phyloP scores from a whole-genome alignment of 129 eudicot species.

The Chrysanthemum lavandulifolium region DNA sequence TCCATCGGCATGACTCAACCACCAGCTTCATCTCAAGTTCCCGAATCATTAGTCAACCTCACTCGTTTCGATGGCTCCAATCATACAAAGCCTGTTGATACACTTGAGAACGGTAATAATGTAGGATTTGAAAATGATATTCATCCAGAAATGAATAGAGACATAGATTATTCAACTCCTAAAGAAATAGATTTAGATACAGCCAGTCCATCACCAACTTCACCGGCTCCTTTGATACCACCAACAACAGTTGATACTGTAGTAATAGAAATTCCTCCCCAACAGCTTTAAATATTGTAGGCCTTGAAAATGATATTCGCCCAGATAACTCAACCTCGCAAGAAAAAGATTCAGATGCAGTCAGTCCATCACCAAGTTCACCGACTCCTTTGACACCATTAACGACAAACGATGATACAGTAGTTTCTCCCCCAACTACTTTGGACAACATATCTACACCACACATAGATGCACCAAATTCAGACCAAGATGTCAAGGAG shows the following conservation, averaged over 20 bases:
- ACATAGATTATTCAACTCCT: slow-evolving; percentile 9
- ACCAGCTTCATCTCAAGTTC: slow-evolving; percentile 20
- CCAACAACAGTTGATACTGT: background rate
- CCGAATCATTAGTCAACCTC: slow-evolving; percentile 14
- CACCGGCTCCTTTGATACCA: slow-evolving; percentile 24
- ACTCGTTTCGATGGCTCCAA: slow-evolving; percentile 26
- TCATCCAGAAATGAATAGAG: slow-evolving; percentile 12
- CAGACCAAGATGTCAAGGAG: slow-evolving; percentile 10
- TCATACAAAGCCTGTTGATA: slow-evolving; percentile 15
- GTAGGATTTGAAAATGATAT: slow-evolving; percentile 8
- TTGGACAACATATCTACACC: slow-evolving; percentile 20
- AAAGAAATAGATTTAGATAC: slow-evolving; percentile 9
- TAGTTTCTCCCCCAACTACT: slow-evolving; percentile 24
- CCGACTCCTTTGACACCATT: slow-evolving; percentile 26
- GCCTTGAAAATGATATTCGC: slow-evolving; percentile 8
- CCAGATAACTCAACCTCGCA: slow-evolving; percentile 19
- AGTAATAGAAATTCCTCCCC: background rate
- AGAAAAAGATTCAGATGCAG: background rate
- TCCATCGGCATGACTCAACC: slow-evolving; percentile 35
- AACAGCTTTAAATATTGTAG: background rate
- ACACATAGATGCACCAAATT: background rate
- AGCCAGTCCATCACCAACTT: slow-evolving; percentile 22
- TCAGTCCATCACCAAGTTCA: slow-evolving; percentile 30
- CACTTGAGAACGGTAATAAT: slow-evolving; percentile 14
- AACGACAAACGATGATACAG: slow-evolving; percentile 5